These are phyloP conservation scores for Colletotrichum lentis DNA, from an alignment of 2,329 filamentous ascomycete genomes.

Conservation along the genomic window DNA sequence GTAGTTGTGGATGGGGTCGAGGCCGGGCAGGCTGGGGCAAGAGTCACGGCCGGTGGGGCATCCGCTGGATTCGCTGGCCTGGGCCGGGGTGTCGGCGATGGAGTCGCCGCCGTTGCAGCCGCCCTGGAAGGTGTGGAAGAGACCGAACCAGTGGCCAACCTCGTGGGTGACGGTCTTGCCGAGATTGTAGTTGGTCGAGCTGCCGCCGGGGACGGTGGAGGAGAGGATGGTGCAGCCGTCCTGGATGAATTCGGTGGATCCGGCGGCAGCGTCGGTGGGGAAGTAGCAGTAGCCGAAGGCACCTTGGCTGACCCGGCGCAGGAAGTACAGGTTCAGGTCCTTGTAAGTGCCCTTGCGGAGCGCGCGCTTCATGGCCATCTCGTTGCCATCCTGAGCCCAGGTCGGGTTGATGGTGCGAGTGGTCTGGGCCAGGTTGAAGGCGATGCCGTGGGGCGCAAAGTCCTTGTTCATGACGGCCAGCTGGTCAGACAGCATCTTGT, in stretches of 20 bases:
- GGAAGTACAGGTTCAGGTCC: constrained; percentile 57
- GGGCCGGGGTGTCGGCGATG: constrained; percentile 53
- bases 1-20: constrained; percentile 51
- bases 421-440: constrained; percentile 54
- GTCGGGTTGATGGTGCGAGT: constrained; percentile 57
- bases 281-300: constrained; percentile 59
- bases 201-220: constrained; percentile 50
- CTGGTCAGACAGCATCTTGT: constrained; percentile 50
- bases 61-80: constrained; percentile 45
- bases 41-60: constrained; percentile 51
- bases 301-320: constrained; percentile 45
- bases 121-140: constrained; percentile 58
- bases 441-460: constrained; percentile 54
- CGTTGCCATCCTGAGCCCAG: constrained; percentile 55
- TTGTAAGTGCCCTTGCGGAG: constrained; percentile 57
- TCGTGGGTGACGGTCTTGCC: constrained; percentile 52
- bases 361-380: constrained; percentile 54
- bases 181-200: constrained; percentile 46
- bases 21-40: constrained; percentile 45
- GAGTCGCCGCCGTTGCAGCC: constrained; percentile 51
- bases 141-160: constrained; percentile 59
- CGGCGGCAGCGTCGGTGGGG: constrained; percentile 47
- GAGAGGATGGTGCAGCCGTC: constrained; percentile 54
- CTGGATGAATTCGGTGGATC: constrained; percentile 47
- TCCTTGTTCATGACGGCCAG: constrained; percentile 56